Conservation (phyloP, 2,329 filamentous ascomycete species). For the Trichoderma breve region DNA sequence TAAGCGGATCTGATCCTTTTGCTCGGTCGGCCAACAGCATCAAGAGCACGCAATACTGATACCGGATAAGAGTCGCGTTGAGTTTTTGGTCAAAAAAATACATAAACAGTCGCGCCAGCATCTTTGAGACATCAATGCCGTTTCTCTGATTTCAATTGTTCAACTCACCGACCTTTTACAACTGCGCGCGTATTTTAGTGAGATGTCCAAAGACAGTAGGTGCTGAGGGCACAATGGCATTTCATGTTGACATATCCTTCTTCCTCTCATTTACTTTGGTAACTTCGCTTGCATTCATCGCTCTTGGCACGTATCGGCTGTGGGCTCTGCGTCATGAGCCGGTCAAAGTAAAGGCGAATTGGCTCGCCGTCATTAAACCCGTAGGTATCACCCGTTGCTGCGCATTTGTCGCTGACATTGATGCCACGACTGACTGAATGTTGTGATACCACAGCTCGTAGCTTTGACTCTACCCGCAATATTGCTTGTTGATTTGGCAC, state of each 20-base stretch:
- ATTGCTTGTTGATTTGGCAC: neutral
- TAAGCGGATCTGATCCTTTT: neutral
- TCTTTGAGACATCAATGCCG: neutral
- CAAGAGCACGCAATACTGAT: constrained; percentile 3
- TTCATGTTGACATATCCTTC: neutral
- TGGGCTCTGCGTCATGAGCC: constrained; percentile 2
- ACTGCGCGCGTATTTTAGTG: neutral
- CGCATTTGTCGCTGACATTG: neutral
- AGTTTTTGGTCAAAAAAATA: neutral
- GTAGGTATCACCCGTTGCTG: neutral
- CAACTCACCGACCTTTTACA: neutral
- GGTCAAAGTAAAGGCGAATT: constrained; percentile 7
- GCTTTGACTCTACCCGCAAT: neutral
- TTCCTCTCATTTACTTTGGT: neutral
- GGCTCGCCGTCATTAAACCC: constrained; percentile 3
- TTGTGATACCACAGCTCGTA: neutral
- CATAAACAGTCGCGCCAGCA: neutral
- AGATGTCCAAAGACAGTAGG: neutral
- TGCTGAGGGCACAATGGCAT: neutral
- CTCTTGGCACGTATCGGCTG: neutral
- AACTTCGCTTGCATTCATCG: constrained; percentile 1
- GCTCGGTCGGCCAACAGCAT: neutral
- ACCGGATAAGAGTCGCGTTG: neutral
- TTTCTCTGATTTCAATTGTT: neutral
- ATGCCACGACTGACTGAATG: neutral